phyloP scores from a whole-genome alignment of 495 filamentous ascomycete species.

The Filosporella fistucella region DNA sequence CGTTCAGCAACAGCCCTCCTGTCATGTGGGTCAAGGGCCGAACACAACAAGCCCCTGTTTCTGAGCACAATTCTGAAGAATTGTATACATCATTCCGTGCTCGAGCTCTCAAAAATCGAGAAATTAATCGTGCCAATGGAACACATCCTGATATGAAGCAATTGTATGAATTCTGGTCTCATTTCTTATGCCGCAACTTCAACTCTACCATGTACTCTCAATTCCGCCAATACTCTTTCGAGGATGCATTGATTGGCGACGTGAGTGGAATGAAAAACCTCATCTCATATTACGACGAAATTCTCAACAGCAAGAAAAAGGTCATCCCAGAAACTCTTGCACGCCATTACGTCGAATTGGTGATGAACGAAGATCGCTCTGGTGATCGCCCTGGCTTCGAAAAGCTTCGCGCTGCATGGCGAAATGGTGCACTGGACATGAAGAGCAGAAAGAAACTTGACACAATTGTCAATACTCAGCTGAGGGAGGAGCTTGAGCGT shows the following conservation, averaged over 20 bases:
- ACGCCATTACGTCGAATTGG: conserved; percentile 48
- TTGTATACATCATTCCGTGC: conserved; percentile 50
- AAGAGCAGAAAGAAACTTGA: conserved; percentile 53
- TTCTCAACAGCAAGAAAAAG: conserved; percentile 40
- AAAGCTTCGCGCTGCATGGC: conserved; percentile 43
- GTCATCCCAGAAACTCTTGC: conserved; percentile 46
- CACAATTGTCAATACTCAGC: conserved; percentile 34
- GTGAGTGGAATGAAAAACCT: conserved; percentile 49
- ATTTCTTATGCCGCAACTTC: conserved; percentile 71
- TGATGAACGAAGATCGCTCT: conserved; percentile 31
- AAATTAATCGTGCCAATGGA: conserved; percentile 39
- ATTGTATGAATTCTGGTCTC: conserved; percentile 76
- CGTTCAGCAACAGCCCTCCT: conserved; percentile 17
- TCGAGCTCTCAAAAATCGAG: conserved; percentile 54
- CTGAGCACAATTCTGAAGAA: conserved; percentile 40
- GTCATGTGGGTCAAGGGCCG: conserved; percentile 29
- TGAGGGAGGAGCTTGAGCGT: conserved; percentile 38
- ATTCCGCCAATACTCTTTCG: conserved; percentile 65
- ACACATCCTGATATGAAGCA: conserved; percentile 53
- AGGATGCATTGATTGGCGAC: conserved; percentile 53
- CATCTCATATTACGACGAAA: conserved; percentile 54
- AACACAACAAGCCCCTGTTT: conserved; percentile 16
- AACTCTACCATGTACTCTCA: conserved; percentile 76
- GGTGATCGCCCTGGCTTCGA: conserved; percentile 40
- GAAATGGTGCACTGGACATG: conserved; percentile 48